Conservation (phyloP, 805 yeast species). For the Wickerhamiella kazuoi region DNA sequence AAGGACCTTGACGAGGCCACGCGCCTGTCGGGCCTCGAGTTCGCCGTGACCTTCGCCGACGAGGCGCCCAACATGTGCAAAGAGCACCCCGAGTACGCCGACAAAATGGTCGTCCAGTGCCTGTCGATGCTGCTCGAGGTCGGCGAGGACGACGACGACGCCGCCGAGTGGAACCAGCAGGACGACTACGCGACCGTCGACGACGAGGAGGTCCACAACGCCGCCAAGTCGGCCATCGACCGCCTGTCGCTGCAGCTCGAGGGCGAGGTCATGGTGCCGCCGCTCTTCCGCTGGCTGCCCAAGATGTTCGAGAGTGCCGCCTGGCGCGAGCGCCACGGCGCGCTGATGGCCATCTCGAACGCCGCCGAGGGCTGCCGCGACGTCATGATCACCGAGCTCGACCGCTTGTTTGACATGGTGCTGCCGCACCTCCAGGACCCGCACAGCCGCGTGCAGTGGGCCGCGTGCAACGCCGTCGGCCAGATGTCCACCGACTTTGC, state of each 20-base stretch:
- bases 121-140: conserved; percentile 83
- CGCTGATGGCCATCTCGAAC: conserved; percentile 87
- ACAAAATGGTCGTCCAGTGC: conserved; percentile 52
- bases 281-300: conserved; percentile 73
- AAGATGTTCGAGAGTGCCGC: conserved; percentile 55
- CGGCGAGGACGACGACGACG: conserved; percentile 74
- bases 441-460: conserved; percentile 92
- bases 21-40: conserved; percentile 73
- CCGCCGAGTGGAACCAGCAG: conserved; percentile 68
- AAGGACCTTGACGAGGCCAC: conserved; percentile 62
- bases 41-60: conserved; percentile 79
- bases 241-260: conserved; percentile 70
- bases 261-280: conserved; percentile 69
- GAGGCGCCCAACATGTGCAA: conserved; percentile 93
- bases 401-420: conserved; percentile 65
- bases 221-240: conserved; percentile 90
- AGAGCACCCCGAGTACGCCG: conserved; percentile 51
- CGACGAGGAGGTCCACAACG: conserved; percentile 70
- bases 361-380: conserved; percentile 97
- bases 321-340: conserved; percentile 96
- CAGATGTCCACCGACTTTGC: conserved; percentile 96
- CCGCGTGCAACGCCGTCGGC: conserved; percentile 91
- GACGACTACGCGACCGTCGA: conserved; percentile 64
- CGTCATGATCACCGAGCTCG: conserved; percentile 64
- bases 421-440: conserved; percentile 70